These are phyloP conservation scores for Rhizophagus clarus DNA, from an alignment of 192 early-diverging fungal genomes.

Conservation along the genomic window DNA sequence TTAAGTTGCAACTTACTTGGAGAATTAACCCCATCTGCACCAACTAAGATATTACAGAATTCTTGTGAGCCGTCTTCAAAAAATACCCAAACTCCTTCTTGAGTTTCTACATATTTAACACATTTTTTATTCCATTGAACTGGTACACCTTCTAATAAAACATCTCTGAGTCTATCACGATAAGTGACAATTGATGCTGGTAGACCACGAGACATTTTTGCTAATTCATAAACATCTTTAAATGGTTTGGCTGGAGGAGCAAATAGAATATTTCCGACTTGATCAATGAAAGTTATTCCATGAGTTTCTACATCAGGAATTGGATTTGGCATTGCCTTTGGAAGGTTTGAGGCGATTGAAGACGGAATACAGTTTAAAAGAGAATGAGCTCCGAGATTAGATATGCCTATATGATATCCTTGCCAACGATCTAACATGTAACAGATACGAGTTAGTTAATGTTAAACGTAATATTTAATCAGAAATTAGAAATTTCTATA, in stretches of 20 bases:
- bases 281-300: neutral
- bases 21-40: slow-evolving; percentile 21
- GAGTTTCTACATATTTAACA: neutral
- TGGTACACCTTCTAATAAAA: neutral
- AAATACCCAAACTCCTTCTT: slow-evolving; percentile 8
- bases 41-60: slow-evolving; percentile 8
- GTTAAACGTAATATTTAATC: too few relatives aligned
- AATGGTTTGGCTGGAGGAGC: neutral
- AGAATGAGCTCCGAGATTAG: neutral
- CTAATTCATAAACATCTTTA: neutral
- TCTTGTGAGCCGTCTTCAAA: slow-evolving; percentile 14
- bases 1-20: neutral
- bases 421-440: slow-evolving; percentile 3
- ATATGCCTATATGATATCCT: neutral
- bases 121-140: slow-evolving; percentile 18
- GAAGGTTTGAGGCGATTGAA: neutral
- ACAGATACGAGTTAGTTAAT: neutral
- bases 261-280: neutral
- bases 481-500: neutral
- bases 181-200: neutral
- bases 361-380: neutral
- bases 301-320: neutral
- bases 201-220: neutral
- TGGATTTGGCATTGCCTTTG: neutral
- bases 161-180: neutral